Percentiles rank a stretch among this genome's conserved stretches.
phyloP scores from a whole-genome alignment of 306 rosid genomes.

The Castanea mollissima region DNA sequence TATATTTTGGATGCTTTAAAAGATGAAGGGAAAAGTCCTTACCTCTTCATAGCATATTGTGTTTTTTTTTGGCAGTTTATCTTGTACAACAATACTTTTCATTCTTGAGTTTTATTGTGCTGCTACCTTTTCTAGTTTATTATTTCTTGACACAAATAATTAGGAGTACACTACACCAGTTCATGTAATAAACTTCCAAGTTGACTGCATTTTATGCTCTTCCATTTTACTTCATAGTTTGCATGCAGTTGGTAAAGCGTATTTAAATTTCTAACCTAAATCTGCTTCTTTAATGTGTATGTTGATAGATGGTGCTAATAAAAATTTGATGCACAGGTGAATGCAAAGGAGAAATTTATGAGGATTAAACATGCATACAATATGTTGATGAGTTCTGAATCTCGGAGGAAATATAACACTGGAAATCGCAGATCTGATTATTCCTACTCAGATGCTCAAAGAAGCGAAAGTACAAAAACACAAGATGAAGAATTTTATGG shows the following conservation, averaged over 20 bases:
- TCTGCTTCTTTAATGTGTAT: background rate
- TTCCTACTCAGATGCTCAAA: conserved; percentile 45
- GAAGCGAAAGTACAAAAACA: conserved; percentile 44
- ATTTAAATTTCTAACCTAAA: background rate
- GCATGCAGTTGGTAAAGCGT: background rate
- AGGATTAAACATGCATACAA: conserved; percentile 92
- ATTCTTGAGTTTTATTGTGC: background rate
- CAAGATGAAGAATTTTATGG: conserved; percentile 82
- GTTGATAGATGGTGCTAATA: background rate
- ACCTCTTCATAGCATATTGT: background rate
- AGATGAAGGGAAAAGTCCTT: background rate
- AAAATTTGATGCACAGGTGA: conserved; percentile 47
- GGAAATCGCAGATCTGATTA: conserved; percentile 50
- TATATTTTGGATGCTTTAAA: background rate
- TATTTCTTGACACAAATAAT: conserved; percentile 8
- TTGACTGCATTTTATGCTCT: background rate
- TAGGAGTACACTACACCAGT: background rate
- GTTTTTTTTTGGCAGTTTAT: background rate
- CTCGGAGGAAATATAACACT: conserved; percentile 69
- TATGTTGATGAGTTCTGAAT: conserved; percentile 70
- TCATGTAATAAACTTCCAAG: conserved; percentile 5
- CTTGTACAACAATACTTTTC: background rate
- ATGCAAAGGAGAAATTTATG: conserved; percentile 91
- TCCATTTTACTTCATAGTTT: background rate
- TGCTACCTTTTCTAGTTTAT: background rate